Base-by-base conservation (phyloP, 148 eudicot species). In the Camellia granthamiana region DNA sequence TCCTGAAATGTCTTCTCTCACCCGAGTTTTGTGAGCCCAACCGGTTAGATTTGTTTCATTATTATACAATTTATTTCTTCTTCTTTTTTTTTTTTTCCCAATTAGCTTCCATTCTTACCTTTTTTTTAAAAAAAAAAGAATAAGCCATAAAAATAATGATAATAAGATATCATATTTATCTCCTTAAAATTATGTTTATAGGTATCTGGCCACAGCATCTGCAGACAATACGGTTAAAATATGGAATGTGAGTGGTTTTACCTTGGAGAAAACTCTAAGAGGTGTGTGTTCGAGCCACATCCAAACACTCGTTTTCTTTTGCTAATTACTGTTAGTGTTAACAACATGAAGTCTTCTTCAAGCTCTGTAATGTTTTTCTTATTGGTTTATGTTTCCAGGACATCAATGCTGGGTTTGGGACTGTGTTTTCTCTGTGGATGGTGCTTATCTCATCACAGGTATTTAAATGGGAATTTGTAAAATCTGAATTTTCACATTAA, bases 321-420 rank as follows among this genome's bases (percentile, higher is more conserved):
- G 64, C 54, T 41, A 30, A 67, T 47, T 43, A 10, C 72, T 6
- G 18, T 47, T 47, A 13, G 4, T 18, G 3, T 6, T 7, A 21
- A 21, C 43, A 8, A 15, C n/a, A 74, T 63, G 42, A 6, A 75
- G 51, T 74, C 62, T 74, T 74, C 44, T 23, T 74, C 62, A 74
- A 54, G 21, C 21, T 14, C 12, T 15, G 59, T 51, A 54, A 61
- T 77, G 21, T 44, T 78, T 47, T 52, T 52, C 74, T 52, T 70
- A 69, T 74, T 71, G 78, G 42, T 56, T 11, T 84, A 8, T 72
- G 65, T 85, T 64, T 42, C 60, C 90, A 97, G 99, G 99, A 65
- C 99, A 97, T 83, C 90, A 91, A 49, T 93, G 99, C 8, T 97
- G 99, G 99, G 99, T 97, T 23, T 94, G 99, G 98, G 99, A 97